phyloP scores from a whole-genome alignment of 805 yeast genomes.

The Metschnikowia shivogae region DNA sequence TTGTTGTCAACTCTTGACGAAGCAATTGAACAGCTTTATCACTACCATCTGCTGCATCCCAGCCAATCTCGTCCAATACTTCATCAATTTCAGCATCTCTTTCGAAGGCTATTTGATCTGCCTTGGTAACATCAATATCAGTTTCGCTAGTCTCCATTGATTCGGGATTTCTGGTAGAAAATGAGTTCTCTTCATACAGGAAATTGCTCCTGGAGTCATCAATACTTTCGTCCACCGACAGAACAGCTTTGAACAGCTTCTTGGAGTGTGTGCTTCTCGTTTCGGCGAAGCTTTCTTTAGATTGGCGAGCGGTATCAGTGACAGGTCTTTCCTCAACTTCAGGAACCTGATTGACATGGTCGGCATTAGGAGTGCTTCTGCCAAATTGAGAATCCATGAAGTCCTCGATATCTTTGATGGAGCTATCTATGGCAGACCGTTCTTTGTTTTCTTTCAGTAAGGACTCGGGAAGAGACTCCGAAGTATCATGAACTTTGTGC shows the following conservation, averaged over 20 bases:
- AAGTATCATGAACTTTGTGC: neutral
- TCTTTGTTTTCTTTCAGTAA: constrained; percentile 4
- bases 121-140: neutral
- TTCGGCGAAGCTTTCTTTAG: constrained; percentile 3
- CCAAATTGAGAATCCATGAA: constrained; percentile 35
- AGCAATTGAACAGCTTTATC: constrained; percentile 55
- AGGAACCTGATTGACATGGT: neutral
- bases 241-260: neutral
- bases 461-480: constrained; percentile 6
- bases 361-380: neutral
- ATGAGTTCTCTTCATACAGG: constrained; percentile 6
- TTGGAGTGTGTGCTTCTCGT: constrained; percentile 5
- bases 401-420: constrained; percentile 39
- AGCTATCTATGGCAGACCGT: constrained; percentile 24
- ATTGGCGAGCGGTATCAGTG: neutral
- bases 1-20: constrained; percentile 51
- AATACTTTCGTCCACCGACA: neutral
- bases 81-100: constrained; percentile 53
- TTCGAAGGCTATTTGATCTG: constrained; percentile 17
- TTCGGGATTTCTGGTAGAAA: neutral
- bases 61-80: constrained; percentile 69
- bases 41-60: constrained; percentile 68
- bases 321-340: neutral
- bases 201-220: constrained; percentile 8
- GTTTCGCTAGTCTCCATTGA: constrained; percentile 2